phyloP scores from a whole-genome alignment of 2,329 filamentous ascomycete species.

The Fonsecaea erecta region DNA sequence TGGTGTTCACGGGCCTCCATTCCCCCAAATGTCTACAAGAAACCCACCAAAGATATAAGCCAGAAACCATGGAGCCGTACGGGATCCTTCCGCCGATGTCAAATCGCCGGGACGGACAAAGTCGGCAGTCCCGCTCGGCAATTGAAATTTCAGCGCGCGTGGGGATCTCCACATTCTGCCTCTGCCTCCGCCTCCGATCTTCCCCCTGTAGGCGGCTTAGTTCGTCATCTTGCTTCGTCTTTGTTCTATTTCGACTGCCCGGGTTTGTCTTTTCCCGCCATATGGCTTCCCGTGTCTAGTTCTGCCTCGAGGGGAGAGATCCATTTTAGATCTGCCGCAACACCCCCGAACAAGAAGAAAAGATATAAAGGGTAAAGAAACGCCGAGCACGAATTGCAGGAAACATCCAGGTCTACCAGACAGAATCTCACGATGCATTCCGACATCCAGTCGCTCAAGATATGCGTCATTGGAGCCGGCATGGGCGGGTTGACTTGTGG shows the following conservation, averaged over 20 bases:
- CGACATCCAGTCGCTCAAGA: constrained; percentile 40
- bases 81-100: constrained; percentile 1
- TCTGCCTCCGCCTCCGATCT: background rate
- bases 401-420: background rate
- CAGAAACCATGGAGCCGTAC: background rate
- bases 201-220: background rate
- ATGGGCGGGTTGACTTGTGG: constrained; percentile 79
- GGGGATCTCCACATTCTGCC: constrained; percentile 4
- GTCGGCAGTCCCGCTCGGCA: constrained; percentile 11
- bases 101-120: background rate
- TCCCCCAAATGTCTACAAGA: background rate
- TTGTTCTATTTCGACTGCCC: background rate
- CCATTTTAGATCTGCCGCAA: background rate
- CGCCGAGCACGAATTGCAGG: background rate
- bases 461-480: constrained; percentile 54
- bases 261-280: constrained; percentile 14
- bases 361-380: background rate
- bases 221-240: constrained; percentile 2
- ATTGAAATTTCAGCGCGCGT: background rate
- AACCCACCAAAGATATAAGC: background rate
- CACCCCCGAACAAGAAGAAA: background rate
- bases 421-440: constrained; percentile 24
- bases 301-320: background rate
- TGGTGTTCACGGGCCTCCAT: background rate
- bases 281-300: background rate